These are phyloP conservation scores for Coprinopsis sp. DNA, from an alignment of 768 basidiomycete genomes.

Conservation along the genomic window DNA sequence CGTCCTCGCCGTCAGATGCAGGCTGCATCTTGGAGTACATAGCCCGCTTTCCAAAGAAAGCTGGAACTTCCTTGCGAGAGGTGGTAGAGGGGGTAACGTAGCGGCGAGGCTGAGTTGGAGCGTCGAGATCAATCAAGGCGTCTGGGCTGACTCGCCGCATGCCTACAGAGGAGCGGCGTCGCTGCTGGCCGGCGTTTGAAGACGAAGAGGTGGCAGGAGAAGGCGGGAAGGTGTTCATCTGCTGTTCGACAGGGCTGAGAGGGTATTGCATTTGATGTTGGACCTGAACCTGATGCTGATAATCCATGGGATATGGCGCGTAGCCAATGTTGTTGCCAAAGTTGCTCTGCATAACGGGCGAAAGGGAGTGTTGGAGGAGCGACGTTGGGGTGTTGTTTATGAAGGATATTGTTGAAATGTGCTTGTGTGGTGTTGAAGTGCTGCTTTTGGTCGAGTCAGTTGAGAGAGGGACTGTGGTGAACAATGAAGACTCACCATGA, in stretches of 20 bases:
- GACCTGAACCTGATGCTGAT: constrained; percentile 12
- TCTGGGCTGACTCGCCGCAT: constrained; percentile 59
- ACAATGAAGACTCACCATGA: no score
- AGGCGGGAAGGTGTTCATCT: not conserved
- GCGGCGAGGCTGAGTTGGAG: constrained; percentile 76
- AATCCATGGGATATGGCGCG: constrained; percentile 17
- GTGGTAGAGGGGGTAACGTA: constrained; percentile 71
- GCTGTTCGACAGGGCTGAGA: not conserved
- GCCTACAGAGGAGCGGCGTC: constrained; percentile 25
- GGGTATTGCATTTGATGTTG: constrained; percentile 11
- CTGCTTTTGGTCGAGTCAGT: no score
- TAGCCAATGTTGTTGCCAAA: constrained; percentile 10
- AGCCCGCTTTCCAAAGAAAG: constrained; percentile 59
- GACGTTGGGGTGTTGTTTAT: not conserved
- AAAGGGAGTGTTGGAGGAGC: not conserved
- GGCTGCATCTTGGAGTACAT: constrained; percentile 28
- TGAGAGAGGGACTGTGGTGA: no score
- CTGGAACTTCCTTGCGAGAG: constrained; percentile 75
- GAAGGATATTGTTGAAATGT: not conserved
- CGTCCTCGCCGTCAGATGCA: constrained; percentile 49
- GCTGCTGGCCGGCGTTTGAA: not conserved
- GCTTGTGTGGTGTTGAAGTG: not conserved
- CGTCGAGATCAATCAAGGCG: constrained; percentile 62
- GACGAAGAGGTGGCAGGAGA: not conserved
- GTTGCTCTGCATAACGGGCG: constrained; percentile 20